Percentiles rank a stretch among this genome's conserved stretches.
These are phyloP conservation scores for Aspergillus funiculosus DNA, from an alignment of 495 filamentous ascomycete species.

Conservation along the genomic window DNA sequence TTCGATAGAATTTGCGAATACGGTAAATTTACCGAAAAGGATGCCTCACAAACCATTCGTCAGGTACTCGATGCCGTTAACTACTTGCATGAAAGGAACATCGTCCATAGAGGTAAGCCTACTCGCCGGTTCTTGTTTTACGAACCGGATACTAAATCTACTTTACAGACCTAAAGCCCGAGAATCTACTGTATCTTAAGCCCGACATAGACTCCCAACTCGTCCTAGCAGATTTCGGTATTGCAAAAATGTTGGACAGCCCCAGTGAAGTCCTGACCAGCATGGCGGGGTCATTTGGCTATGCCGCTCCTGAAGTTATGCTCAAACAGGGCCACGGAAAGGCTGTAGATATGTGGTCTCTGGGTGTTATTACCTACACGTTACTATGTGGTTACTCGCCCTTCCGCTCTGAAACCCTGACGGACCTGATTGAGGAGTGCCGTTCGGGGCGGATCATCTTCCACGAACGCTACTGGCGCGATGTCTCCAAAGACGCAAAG, in stretches of 20 bases:
- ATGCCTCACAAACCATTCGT: constrained; percentile 92
- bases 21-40: constrained; percentile 98
- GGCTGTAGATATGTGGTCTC: constrained; percentile 99
- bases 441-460: constrained; percentile 84
- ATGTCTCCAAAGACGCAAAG: constrained; percentile 93
- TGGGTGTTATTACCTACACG: constrained; percentile 98
- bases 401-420: constrained; percentile 89
- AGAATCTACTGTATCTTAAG: constrained; percentile 93
- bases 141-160: background rate
- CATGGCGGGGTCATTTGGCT: constrained; percentile 98
- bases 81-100: constrained; percentile 90
- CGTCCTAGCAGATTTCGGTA: constrained; percentile 96
- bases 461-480: constrained; percentile 98
- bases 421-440: constrained; percentile 94
- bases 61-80: constrained; percentile 93
- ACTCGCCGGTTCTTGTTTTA: background rate
- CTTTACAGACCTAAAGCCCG: constrained; percentile 83
- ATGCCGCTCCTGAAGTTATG: constrained; percentile 98
- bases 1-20: constrained; percentile 98
- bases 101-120: constrained; percentile 83
- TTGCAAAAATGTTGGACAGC: constrained; percentile 94
- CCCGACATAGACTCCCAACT: constrained; percentile 69
- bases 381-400: constrained; percentile 98
- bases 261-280: constrained; percentile 89
- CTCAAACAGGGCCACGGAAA: constrained; percentile 95